A percentile compares a stretch with the other conserved stretches of the same genome.
Evolutionary conservation across 2,329 filamentous ascomycete species (phyloP).

Genomic region (Paecilomyces fulvus): DNA sequence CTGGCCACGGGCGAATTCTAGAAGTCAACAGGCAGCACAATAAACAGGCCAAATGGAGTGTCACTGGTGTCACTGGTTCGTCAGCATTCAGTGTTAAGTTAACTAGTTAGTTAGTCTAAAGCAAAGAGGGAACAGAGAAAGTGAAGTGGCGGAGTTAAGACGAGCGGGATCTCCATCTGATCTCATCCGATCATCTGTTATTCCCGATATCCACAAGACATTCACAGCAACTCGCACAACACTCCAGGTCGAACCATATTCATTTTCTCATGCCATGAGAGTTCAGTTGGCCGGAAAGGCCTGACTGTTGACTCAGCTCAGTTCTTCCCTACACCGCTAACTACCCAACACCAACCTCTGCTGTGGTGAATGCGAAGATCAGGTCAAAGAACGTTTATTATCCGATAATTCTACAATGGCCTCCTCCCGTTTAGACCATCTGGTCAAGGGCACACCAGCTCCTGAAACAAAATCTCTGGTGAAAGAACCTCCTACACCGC

Average conservation of each 20-base stretch:
- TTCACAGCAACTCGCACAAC: background rate
- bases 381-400: background rate
- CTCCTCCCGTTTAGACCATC: constrained; percentile 64
- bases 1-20: background rate
- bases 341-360: background rate
- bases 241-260: background rate
- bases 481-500: constrained; percentile 30
- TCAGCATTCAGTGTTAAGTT: background rate
- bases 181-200: constrained; percentile 2
- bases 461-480: constrained; percentile 46
- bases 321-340: background rate
- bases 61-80: background rate
- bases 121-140: background rate
- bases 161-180: constrained; percentile 6
- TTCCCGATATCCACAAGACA: background rate
- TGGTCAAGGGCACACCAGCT: constrained; percentile 81
- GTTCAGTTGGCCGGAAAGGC: constrained; percentile 21
- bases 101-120: background rate
- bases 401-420: constrained; percentile 47
- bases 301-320: constrained; percentile 9
- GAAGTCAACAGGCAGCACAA: background rate
- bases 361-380: background rate
- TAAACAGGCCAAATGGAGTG: background rate
- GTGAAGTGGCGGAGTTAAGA: constrained; percentile 9
- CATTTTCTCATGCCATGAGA: constrained; percentile 14